phyloP scores from a whole-genome alignment of 495 filamentous ascomycete genomes.

The Pyrenula aspistea region DNA sequence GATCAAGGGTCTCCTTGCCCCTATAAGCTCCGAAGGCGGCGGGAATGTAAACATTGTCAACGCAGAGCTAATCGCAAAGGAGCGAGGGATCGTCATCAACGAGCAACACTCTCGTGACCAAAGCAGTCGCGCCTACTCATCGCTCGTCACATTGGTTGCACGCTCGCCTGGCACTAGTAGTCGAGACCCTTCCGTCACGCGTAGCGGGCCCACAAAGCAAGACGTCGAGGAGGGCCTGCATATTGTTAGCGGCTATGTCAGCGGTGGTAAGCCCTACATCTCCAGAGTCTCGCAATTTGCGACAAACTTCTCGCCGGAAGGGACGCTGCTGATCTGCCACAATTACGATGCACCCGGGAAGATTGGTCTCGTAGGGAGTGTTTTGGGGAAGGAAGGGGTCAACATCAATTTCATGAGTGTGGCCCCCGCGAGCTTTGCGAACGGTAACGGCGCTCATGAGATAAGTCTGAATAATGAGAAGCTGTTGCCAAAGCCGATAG shows the following conservation, averaged over 20 bases:
- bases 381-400: slow-evolving; percentile 48
- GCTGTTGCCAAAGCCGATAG: slow-evolving; percentile 5
- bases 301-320: slow-evolving; percentile 50
- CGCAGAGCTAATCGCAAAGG: slow-evolving; percentile 52
- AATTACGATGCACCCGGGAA: slow-evolving; percentile 64
- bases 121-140: slow-evolving; percentile 38
- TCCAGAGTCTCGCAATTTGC: slow-evolving; percentile 52
- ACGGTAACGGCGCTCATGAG: background rate
- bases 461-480: no score
- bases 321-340: slow-evolving; percentile 51
- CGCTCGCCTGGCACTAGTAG: slow-evolving; percentile 14
- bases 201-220: slow-evolving; percentile 8
- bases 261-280: slow-evolving; percentile 45
- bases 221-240: slow-evolving; percentile 25
- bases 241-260: slow-evolving; percentile 54
- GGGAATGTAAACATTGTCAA: slow-evolving; percentile 66
- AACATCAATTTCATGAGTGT: slow-evolving; percentile 67
- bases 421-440: slow-evolving; percentile 28
- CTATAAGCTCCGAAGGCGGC: slow-evolving; percentile 43
- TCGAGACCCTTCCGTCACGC: slow-evolving; percentile 11
- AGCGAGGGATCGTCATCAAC: slow-evolving; percentile 57
- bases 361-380: slow-evolving; percentile 56
- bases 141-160: slow-evolving; percentile 46
- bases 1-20: slow-evolving; percentile 51
- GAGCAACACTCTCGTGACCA: slow-evolving; percentile 46